A percentile compares a stretch with the other conserved stretches of the same genome.
Evolutionary conservation across 208 protist species (phyloP).

Genomic region (Histomonas meleagridis): DNA sequence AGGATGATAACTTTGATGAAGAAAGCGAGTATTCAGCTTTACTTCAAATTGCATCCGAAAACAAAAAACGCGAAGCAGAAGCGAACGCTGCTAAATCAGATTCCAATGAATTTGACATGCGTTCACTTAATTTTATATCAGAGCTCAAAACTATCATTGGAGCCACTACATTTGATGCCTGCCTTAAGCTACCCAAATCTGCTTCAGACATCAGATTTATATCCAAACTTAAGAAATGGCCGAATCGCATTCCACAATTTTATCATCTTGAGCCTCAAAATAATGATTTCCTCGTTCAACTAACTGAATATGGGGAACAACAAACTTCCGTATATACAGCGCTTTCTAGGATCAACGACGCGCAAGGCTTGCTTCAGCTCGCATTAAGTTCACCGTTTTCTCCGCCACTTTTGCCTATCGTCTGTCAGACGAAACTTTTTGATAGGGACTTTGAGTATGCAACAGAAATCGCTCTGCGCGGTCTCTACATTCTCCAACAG

Average conservation of each 20-base stretch:
- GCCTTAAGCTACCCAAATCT: neutral
- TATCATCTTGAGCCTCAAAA: neutral
- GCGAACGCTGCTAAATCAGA: neutral
- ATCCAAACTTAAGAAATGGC: neutral
- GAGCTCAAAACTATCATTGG: slow-evolving; percentile 6
- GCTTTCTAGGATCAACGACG: neutral
- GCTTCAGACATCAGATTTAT: neutral
- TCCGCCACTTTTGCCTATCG: neutral
- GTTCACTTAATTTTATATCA: neutral
- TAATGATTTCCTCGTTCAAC: neutral
- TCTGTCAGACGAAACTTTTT: neutral
- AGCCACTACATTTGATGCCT: neutral
- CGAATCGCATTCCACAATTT: neutral
- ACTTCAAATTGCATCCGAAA: neutral
- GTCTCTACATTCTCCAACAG: neutral
- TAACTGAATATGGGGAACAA: neutral
- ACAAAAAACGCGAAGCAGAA: neutral
- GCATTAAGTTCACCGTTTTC: neutral
- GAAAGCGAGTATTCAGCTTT: neutral
- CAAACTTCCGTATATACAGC: neutral
- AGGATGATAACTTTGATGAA: neutral
- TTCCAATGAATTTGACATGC: neutral
- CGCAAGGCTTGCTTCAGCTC: neutral
- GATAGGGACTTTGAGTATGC: neutral
- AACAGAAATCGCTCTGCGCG: neutral